Evolutionary conservation across 2,329 filamentous ascomycete genomes (phyloP).

Genomic region (Scolecobasidium constrictum): DNA sequence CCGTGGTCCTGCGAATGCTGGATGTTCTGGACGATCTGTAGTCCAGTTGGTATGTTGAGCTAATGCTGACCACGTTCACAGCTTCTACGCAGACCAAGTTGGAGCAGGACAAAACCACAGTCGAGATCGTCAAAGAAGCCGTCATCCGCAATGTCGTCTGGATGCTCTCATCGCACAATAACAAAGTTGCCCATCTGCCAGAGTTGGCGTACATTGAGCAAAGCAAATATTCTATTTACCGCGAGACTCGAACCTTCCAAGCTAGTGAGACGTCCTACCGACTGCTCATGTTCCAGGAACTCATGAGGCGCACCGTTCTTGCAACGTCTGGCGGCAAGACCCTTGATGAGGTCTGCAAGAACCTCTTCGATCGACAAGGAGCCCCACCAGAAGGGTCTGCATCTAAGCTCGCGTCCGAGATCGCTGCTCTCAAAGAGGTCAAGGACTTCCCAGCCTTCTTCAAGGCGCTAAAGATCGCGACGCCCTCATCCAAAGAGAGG

Average conservation of each 20-base stretch:
- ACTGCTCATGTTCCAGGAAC: constrained; percentile 42
- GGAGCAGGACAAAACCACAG: constrained; percentile 22
- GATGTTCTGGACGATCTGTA: too few species aligned
- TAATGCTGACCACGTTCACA: constrained; percentile 30
- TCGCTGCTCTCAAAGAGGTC: constrained; percentile 33
- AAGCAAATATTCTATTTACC: constrained; percentile 31
- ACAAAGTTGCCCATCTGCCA: constrained; percentile 22
- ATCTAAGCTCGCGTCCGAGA: constrained; percentile 28
- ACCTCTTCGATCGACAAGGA: constrained; percentile 36
- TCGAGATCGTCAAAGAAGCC: constrained; percentile 36
- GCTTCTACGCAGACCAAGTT: constrained; percentile 11
- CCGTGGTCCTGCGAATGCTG: too few species aligned
- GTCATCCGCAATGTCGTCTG: constrained; percentile 42
- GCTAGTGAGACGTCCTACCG: constrained; percentile 38
- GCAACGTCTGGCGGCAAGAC: constrained; percentile 20
- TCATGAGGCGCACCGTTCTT: constrained; percentile 37
- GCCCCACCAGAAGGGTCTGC: constrained; percentile 33
- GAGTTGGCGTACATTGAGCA: constrained; percentile 38
- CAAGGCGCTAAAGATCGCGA: constrained; percentile 29
- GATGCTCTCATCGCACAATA: constrained; percentile 30
- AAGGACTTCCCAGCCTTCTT: constrained; percentile 33
- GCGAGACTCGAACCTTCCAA: constrained; percentile 36
- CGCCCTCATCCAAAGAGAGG: constrained; percentile 13
- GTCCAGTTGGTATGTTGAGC: too few species aligned
- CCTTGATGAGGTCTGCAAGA: constrained; percentile 30